A percentile compares a stretch with the other conserved stretches of the same genome.
Evolutionary conservation across 2,329 filamentous ascomycete species (phyloP).

Genomic region (Alternaria triticimaculans): DNA sequence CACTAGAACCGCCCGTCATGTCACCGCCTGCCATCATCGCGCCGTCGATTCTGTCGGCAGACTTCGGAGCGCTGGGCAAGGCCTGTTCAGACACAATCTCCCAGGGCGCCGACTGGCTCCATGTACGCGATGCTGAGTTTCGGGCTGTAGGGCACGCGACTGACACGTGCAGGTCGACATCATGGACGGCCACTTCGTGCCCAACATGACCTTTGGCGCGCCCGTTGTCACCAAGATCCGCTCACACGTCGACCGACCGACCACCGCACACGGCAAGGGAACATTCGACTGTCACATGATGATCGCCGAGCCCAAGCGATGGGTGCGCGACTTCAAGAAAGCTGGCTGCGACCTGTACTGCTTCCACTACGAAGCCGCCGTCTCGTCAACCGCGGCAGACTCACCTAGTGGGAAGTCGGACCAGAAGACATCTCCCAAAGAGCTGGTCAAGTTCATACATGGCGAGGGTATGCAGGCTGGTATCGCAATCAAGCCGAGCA

Average conservation of each 20-base stretch:
- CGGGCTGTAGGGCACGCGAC: slow-evolving; percentile 14
- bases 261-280: slow-evolving; percentile 73
- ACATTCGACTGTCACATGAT: slow-evolving; percentile 99
- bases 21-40: slow-evolving; percentile 91
- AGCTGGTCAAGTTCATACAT: slow-evolving; percentile 91
- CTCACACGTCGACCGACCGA: slow-evolving; percentile 78
- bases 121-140: slow-evolving; percentile 36
- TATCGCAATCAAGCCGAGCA: slow-evolving; percentile 94
- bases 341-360: slow-evolving; percentile 99
- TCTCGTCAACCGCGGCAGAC: slow-evolving; percentile 81
- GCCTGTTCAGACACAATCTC: slow-evolving; percentile 87
- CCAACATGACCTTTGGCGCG: slow-evolving; percentile 96
- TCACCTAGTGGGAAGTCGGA: slow-evolving; percentile 73
- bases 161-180: slow-evolving; percentile 94
- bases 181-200: slow-evolving; percentile 98
- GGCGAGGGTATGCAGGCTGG: slow-evolving; percentile 86
- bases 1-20: slow-evolving; percentile 63
- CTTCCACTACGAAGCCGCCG: slow-evolving; percentile 98
- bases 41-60: slow-evolving; percentile 95
- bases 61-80: slow-evolving; percentile 87
- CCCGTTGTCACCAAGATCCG: slow-evolving; percentile 96
- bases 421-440: slow-evolving; percentile 77
- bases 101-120: slow-evolving; percentile 71
- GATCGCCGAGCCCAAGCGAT: slow-evolving; percentile 99
- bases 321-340: slow-evolving; percentile 93